Evolutionary conservation across 2,329 filamentous ascomycete species (phyloP), one percentile per base, ranked within the genome.

Genomic region (Aspergillus sp.): DNA sequence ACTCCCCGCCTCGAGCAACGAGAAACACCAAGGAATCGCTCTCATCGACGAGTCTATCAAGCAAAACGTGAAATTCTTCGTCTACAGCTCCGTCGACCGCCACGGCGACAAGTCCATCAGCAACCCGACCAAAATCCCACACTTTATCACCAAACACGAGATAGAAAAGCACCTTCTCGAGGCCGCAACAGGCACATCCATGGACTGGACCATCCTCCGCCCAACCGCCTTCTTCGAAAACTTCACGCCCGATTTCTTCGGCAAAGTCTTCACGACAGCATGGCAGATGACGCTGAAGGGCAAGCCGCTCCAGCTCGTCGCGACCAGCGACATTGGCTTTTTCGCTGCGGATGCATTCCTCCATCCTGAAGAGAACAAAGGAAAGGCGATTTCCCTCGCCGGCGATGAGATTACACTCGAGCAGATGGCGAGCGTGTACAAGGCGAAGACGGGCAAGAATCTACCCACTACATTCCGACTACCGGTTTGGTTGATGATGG

Each of bases 11-110:
- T 27, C 9, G 7, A 33, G 8, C 7, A 28, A 35, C 49, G 76
- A 79, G 61, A 71, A 78, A 48, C 47, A 52, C 1, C 80, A 86
- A 60, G 82, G 81, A 42, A 81, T 74, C 33, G 70, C 64, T 0
- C 64, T 86, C 6, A 69, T 85, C 43, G 76, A 83, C 45, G 76
- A 72, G n/a, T 70, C 77, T 3, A 57, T 85, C 45, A 71, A 73
- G 27, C 61, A 76, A 27, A 70, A 71, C 9, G 77, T 85, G 33
- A 67, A 72, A 46, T 75, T 81, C 55, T 82, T 86, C 52, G 74
- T 86, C 36, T 86, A 84, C 64, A 77, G 73, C 28, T 79, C 74
- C 41, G 79, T 84, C 27, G 83, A 86, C 49, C 78, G 83, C 33
- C 79, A 81, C 35, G 80, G 81, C 37, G 73, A 77, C 33, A 63